Conservation (phyloP, 306 rosid genomes). For the Argentina anserina region DNA sequence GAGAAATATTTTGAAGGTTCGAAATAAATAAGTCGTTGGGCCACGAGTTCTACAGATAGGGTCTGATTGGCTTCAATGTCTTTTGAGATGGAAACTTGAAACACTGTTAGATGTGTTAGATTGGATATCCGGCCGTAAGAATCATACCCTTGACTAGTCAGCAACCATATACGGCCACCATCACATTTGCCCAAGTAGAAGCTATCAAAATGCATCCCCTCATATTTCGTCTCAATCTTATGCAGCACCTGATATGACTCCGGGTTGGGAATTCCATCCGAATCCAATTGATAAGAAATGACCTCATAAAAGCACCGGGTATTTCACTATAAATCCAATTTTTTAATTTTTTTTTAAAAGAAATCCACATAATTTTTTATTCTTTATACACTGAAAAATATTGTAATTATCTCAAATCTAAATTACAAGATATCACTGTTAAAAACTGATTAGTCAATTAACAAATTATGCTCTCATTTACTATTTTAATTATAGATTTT, state of each 20-base stretch:
- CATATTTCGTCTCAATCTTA: not conserved
- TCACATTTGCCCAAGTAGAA: not conserved
- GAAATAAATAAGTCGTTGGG: not conserved
- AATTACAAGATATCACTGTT: too few species aligned
- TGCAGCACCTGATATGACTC: not conserved
- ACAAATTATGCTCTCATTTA: too few species aligned
- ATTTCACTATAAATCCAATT: too few species aligned
- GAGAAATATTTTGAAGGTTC: not conserved
- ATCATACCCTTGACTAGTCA: not conserved
- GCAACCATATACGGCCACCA: not conserved
- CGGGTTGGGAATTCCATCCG: not conserved
- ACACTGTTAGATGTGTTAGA: not conserved
- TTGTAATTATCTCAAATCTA: too few species aligned
- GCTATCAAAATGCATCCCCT: too few species aligned
- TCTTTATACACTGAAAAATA: too few species aligned
- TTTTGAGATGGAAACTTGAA: not conserved
- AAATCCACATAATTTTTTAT: too few species aligned
- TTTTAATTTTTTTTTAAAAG: too few species aligned
- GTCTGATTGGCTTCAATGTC: not conserved
- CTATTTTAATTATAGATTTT: too few species aligned
- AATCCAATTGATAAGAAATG: not conserved
- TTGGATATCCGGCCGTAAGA: not conserved
- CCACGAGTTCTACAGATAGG: not conserved
- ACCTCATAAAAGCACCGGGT: too few species aligned
- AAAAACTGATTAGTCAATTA: too few species aligned